Evolutionary conservation across 306 rosid species (phyloP), one percentile per base, ranked within the genome.

Genomic region (Cicer chorassanicum): DNA sequence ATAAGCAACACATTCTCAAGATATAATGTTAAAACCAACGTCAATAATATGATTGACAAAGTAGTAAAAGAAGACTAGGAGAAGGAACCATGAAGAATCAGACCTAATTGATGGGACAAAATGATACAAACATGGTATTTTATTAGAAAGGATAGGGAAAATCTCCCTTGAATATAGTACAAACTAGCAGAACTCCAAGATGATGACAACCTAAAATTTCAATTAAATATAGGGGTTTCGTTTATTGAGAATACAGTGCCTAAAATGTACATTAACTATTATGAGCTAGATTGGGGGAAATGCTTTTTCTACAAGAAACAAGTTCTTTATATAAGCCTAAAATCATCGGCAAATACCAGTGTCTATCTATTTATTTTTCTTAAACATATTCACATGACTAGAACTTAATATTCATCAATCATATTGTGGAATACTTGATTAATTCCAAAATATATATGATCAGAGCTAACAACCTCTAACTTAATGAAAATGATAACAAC

Each of bases 311-410:
- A 7, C 68, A 72, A 57, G 55, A 24, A 72, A 72, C 62, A 72
- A 57, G 68, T 29, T 29, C 5, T 46, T 57, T 43, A 72, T n/a
- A n/a, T 57, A n/a, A 72, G 68, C 68, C 68, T 29, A 72, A 70
- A 57, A 43, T 57, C 56, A 72, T 18, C 13, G 68, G 44, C 16
- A 59, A 9, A 48, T 38, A 65, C 72, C 63, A 39, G 41, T 18
- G 50, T 65, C 55, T 41, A 43, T 72, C 64, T 56, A 56, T 49
- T 1, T 36, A 50, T 18, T 14, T 36, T 15, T 46, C 2, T n/a
- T 29, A 1, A 72, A 55, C 55, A 55, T 14, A 14, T 41, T 54
- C 14, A 11, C 6, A 9, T 36, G 7, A 40, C 65, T 53, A n/a
- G 48, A 59, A 43, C 42, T 15, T 18, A 77, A 57, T 57, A 16